Conservation (phyloP, 2,329 filamentous ascomycete genomes). For the Samsoniella hepiali region DNA sequence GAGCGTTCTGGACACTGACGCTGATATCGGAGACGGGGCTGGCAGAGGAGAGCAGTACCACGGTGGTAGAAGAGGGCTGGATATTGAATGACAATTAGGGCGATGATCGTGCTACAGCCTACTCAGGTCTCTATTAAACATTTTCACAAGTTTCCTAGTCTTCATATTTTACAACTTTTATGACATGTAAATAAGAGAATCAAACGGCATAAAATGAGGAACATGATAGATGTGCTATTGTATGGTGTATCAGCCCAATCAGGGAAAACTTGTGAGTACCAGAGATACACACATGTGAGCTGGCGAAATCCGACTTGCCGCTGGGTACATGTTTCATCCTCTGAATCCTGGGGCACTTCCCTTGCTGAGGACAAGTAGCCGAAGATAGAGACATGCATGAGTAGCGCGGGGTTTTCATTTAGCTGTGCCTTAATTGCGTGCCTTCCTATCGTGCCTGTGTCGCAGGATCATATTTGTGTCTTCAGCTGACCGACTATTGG, state of each 20-base stretch:
- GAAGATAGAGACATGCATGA: not conserved
- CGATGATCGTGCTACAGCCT: no score
- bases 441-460: not conserved
- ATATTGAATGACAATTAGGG: not conserved
- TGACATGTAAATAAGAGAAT: no score
- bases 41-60: not conserved
- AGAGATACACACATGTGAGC: not conserved
- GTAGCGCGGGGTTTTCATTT: not conserved
- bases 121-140: no score
- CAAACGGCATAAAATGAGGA: no score
- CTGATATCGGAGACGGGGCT: not conserved
- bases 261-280: no score
- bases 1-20: not conserved
- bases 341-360: not conserved
- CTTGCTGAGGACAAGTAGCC: not conserved
- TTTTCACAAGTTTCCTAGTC: no score
- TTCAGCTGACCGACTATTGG: constrained; percentile 4
- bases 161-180: no score
- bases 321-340: not conserved
- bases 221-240: no score
- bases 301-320: not conserved
- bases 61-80: not conserved
- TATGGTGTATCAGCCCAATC: no score
- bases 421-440: not conserved
- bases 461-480: not conserved